Evolutionary conservation across 495 filamentous ascomycete species (phyloP).

Genomic region (Jackrogersella multiformis): DNA sequence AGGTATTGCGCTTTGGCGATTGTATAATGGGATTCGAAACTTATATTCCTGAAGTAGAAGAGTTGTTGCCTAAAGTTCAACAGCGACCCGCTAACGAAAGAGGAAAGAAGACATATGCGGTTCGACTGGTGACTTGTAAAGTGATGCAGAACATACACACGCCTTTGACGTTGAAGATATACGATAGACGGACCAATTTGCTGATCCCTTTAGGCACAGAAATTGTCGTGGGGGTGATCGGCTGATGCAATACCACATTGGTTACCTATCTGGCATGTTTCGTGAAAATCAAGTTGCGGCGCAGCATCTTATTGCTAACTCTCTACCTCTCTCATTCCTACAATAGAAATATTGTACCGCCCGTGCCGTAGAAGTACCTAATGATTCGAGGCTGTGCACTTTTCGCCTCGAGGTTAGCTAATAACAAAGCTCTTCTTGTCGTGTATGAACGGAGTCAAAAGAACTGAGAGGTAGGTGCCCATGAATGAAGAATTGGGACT

Average conservation of each 20-base stretch:
- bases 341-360: background rate
- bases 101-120: slow-evolving; percentile 7
- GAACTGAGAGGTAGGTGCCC: background rate
- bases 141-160: background rate
- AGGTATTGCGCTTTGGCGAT: background rate
- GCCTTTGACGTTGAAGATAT: slow-evolving; percentile 1
- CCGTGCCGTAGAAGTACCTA: background rate
- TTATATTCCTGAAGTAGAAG: background rate
- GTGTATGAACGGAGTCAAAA: background rate
- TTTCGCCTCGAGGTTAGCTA: no score
- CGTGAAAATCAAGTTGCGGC: slow-evolving; percentile 15
- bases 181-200: slow-evolving; percentile 2
- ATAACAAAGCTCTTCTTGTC: no score
- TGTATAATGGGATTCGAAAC: background rate
- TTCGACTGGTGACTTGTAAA: background rate
- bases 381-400: background rate
- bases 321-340: background rate
- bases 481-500: background rate
- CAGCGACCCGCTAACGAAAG: background rate
- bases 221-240: slow-evolving; percentile 34
- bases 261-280: background rate
- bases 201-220: slow-evolving; percentile 32
- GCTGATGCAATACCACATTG: background rate
- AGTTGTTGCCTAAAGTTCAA: slow-evolving; percentile 1
- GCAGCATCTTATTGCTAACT: slow-evolving; percentile 22